Evolutionary conservation across 768 basidiomycete species (phyloP).

Genomic region (Amanita fuliginea): DNA sequence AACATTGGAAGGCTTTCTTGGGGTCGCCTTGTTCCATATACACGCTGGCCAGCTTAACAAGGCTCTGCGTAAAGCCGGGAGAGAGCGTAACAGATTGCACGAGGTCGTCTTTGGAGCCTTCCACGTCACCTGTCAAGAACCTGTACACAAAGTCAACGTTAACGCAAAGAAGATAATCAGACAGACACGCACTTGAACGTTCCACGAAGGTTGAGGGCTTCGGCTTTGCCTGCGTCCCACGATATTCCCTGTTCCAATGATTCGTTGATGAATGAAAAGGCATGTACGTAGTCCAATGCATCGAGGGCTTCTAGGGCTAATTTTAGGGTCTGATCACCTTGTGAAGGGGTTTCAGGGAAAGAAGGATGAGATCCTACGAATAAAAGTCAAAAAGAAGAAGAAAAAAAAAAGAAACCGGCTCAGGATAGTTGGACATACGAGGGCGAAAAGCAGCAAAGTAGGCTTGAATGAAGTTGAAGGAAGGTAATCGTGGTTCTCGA

Average conservation of each 20-base stretch:
- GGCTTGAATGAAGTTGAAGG: slow-evolving; percentile 83
- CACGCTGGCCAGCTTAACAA: slow-evolving; percentile 95
- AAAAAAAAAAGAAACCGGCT: not conserved
- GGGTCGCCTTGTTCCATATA: slow-evolving; percentile 92
- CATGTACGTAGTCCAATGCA: slow-evolving; percentile 77
- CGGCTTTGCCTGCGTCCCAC: slow-evolving; percentile 62
- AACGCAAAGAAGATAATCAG: not conserved
- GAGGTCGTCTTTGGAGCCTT: slow-evolving; percentile 76
- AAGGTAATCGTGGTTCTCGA: slow-evolving; percentile 78
- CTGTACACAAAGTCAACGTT: slow-evolving; percentile 21
- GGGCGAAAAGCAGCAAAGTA: slow-evolving; percentile 96
- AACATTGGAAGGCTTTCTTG: slow-evolving; percentile 76
- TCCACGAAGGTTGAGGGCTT: slow-evolving; percentile 86
- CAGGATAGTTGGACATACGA: slow-evolving; percentile 36
- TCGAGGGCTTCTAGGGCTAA: slow-evolving; percentile 76
- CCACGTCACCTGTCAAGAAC: slow-evolving; percentile 81
- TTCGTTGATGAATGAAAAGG: slow-evolving; percentile 72
- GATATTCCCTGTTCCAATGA: slow-evolving; percentile 81
- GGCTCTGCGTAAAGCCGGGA: slow-evolving; percentile 70
- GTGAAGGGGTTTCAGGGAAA: slow-evolving; percentile 63
- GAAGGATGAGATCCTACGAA: slow-evolving; percentile 49
- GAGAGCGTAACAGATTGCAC: slow-evolving; percentile 60
- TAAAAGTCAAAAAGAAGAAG: not conserved
- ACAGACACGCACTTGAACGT: slow-evolving; percentile 74
- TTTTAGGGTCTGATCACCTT: slow-evolving; percentile 76